A percentile compares a stretch with the other conserved stretches of the same genome.
phyloP scores from a whole-genome alignment of 805 yeast genomes.

The Wickerhamomyces tratensis region DNA sequence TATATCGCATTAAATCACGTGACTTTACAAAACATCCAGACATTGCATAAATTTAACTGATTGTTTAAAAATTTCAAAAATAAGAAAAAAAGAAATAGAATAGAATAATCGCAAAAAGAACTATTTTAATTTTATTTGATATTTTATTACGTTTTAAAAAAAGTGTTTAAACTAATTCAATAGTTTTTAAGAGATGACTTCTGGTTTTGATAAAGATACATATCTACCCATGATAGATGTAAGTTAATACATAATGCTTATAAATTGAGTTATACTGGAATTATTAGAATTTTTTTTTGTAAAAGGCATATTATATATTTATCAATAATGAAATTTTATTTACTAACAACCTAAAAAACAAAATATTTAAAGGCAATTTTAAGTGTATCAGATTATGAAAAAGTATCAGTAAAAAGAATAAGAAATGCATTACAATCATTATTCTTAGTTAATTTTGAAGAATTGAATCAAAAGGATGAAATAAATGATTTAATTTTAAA shows the following conservation, averaged over 20 bases:
- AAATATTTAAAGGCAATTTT: slow-evolving; percentile 46
- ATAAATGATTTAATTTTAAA: slow-evolving; percentile 52
- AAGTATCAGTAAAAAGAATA: slow-evolving; percentile 61
- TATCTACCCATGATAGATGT: slow-evolving; percentile 61
- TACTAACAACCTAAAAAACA: slow-evolving; percentile 1
- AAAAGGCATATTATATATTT: no score
- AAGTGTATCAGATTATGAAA: slow-evolving; percentile 58
- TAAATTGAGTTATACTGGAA: no score
- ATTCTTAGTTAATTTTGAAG: slow-evolving; percentile 43
- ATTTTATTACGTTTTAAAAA: no score
- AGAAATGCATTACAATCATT: slow-evolving; percentile 66
- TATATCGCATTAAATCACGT: no score
- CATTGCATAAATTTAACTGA: no score
- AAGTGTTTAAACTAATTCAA: no score
- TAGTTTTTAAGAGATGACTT: not conserved
- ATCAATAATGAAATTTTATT: not conserved
- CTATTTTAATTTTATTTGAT: no score
- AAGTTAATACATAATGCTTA: slow-evolving; percentile 13
- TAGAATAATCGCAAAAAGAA: no score
- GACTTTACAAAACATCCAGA: no score
- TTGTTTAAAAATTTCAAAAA: no score
- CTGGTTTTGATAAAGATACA: slow-evolving; percentile 5
- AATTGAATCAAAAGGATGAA: slow-evolving; percentile 36
- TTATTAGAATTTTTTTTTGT: no score
- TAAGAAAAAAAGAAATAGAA: not conserved